Evolutionary conservation across 2,329 filamentous ascomycete species (phyloP).

Genomic region (Drechslerella coelobrocha): DNA sequence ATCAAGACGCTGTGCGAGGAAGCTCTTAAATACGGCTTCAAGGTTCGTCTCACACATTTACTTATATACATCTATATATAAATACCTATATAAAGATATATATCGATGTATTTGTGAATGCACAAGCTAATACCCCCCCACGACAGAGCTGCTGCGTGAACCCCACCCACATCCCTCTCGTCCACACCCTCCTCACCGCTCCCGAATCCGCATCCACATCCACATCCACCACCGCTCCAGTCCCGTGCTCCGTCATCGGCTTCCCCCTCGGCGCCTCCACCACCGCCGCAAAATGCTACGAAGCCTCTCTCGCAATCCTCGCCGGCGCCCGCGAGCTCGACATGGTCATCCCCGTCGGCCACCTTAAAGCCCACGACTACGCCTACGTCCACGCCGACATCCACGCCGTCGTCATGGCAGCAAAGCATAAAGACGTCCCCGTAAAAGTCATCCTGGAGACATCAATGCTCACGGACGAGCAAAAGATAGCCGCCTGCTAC

Average conservation of each 20-base stretch:
- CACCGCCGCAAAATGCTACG: slow-evolving; percentile 53
- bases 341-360: slow-evolving; percentile 54
- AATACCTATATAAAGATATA: too few species aligned
- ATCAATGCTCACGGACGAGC: slow-evolving; percentile 52
- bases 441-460: slow-evolving; percentile 56
- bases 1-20: slow-evolving; percentile 53
- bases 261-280: slow-evolving; percentile 53
- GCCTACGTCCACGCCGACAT: slow-evolving; percentile 52
- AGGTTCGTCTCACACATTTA: slow-evolving; percentile 47
- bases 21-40: slow-evolving; percentile 53
- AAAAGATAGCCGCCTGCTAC: slow-evolving; percentile 54
- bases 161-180: slow-evolving; percentile 48
- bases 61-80: not conserved
- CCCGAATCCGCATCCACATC: too few species aligned
- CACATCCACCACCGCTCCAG: slow-evolving; percentile 1
- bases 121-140: not conserved
- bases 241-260: slow-evolving; percentile 52
- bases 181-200: slow-evolving; percentile 22
- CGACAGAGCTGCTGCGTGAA: slow-evolving; percentile 54
- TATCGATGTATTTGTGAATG: not conserved
- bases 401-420: slow-evolving; percentile 49
- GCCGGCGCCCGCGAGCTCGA: slow-evolving; percentile 55
- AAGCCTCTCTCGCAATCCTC: slow-evolving; percentile 52
- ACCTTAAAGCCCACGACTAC: slow-evolving; percentile 53
- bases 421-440: slow-evolving; percentile 37